Conservation (phyloP, 129 eudicot genomes). For the Heracleum sosnowskyi region DNA sequence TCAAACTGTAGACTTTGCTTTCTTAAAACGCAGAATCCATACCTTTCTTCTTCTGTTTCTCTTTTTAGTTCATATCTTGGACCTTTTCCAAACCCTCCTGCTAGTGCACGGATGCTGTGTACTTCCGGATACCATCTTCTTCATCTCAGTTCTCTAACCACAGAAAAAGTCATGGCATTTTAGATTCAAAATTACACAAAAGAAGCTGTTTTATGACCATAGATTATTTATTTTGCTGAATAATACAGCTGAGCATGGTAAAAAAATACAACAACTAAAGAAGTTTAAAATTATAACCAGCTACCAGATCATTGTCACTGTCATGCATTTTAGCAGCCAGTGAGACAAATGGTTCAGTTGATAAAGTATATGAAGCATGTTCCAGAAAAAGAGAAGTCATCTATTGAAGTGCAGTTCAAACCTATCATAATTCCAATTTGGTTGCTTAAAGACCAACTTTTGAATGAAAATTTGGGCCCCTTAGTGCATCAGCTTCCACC, state of each 20-base stretch:
- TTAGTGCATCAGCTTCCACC: conserved; percentile 3
- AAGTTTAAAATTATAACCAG: not conserved
- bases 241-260: not conserved
- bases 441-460: too few species aligned
- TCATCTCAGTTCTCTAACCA: not conserved
- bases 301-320: not conserved
- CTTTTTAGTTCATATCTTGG: not conserved
- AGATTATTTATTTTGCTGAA: not conserved
- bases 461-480: not conserved
- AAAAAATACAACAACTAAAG: too few species aligned
- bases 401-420: not conserved
- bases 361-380: not conserved
- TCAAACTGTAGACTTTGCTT: not conserved
- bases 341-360: not conserved
- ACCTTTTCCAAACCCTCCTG: not conserved
- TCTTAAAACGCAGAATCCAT: not conserved
- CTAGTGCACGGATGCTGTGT: not conserved
- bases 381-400: not conserved
- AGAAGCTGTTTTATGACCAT: not conserved
- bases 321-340: not conserved
- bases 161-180: not conserved
- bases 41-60: not conserved
- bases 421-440: not conserved
- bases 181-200: not conserved
- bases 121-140: not conserved